A percentile compares a stretch with the other conserved stretches of the same genome.
These are phyloP conservation scores for Telfairia occidentalis DNA, from an alignment of 331 rosid species.

Conservation along the genomic window DNA sequence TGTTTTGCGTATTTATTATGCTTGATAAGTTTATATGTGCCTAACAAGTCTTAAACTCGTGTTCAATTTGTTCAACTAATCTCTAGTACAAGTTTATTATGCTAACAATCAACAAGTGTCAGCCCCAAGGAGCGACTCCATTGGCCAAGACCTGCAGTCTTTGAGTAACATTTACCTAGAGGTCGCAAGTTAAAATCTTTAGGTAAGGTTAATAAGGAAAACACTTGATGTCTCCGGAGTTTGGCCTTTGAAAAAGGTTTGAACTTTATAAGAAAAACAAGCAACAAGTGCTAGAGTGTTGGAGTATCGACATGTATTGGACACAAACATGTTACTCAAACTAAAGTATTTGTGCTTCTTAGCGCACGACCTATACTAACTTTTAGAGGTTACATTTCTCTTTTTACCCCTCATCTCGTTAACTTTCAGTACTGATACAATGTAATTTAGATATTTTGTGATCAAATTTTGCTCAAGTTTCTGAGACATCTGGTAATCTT, in stretches of 20 bases:
- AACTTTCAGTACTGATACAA: neutral
- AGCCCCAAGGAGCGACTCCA: too few relatives aligned
- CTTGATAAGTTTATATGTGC: neutral
- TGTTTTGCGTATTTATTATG: neutral
- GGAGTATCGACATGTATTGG: neutral
- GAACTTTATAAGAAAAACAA: too few relatives aligned
- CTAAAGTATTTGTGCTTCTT: neutral
- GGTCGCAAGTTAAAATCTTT: too few relatives aligned
- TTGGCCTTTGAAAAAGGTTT: too few relatives aligned
- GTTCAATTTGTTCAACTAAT: neutral
- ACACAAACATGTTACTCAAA: neutral
- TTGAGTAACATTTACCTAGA: too few relatives aligned
- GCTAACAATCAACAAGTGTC: neutral
- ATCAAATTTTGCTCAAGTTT: neutral
- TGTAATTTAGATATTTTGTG: neutral
- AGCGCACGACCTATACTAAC: neutral
- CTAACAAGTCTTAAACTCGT: neutral
- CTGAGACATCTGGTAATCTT: neutral
- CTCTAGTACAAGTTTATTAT: neutral
- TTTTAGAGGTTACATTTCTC: constrained; percentile 3
- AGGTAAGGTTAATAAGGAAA: too few relatives aligned
- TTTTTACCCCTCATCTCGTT: neutral
- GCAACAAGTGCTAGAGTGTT: neutral
- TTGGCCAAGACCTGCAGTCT: too few relatives aligned
- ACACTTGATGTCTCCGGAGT: too few relatives aligned